Evolutionary conservation across 1,284 basidiomycete genomes (phyloP), one percentile per base, ranked within the genome.

Genomic region (Pyrrhoderma lamaoense): DNA sequence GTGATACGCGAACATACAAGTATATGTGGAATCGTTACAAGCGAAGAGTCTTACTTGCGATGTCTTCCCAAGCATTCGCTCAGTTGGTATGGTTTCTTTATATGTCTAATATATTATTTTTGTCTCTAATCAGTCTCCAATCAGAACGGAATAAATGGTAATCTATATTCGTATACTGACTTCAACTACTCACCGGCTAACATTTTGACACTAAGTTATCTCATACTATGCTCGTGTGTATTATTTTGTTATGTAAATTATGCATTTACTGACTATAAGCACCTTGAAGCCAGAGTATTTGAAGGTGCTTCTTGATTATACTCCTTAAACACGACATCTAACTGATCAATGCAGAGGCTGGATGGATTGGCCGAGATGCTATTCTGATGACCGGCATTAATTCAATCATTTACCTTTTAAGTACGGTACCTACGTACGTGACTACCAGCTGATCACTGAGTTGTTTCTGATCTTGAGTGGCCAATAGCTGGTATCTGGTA

Each of bases 301-400:
- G 88, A 93, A 77, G 85, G 89, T 89, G 58, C 53, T 5, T 19
- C 48, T 42, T 31, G 23, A 16, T 34, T 9, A 23, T 8, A 42
- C 16, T 18, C 25, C 0, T 5, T 13, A 19, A 25, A 18, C 8
- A 13, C 4, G 21, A 1, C 23, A 45, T 14, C 34, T 31, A 53
- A 3, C 21, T 21, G 56, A 49, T 54, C 64, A 52, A 63, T 63
- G 43, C 70, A 92, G 88, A 89, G 73, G 94, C 94, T 37, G 95
- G 95, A 39, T 99, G 95, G 94, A 79, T 96, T 53, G 95, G 95
- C n/a, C 79, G 94, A 47, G 85, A 97, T 61, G 95, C 95, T 2
- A 83, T 99, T 57, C 75, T 98, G 16, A 99, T 99, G 95, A 93
- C 94, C 1, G 95, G 94, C 4, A 91, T 96, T 65, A 96, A 97